These are phyloP conservation scores for Pterocarpus macrocarpus DNA, from an alignment of 306 rosid species.

Conservation along the genomic window DNA sequence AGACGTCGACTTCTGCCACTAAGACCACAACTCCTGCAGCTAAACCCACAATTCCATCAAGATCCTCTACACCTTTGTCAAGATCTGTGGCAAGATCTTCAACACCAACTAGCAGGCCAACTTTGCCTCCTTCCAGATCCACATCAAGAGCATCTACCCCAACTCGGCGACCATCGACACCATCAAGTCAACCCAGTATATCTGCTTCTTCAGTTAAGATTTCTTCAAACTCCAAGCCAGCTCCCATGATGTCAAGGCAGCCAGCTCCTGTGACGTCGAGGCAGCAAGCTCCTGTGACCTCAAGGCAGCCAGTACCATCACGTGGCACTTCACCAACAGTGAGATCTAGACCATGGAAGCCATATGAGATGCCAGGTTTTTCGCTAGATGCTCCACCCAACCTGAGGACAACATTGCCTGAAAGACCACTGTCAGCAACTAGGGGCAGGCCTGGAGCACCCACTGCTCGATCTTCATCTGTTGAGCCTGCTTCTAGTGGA, in stretches of 20 bases:
- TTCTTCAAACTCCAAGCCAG: constrained; percentile 70
- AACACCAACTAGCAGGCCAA: constrained; percentile 85
- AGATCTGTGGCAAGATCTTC: constrained; percentile 83
- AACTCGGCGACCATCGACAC: constrained; percentile 76
- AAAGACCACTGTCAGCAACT: constrained; percentile 82
- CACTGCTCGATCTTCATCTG: constrained; percentile 84
- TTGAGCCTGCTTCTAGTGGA: constrained; percentile 78
- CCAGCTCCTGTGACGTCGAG: constrained; percentile 58
- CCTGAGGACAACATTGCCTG: constrained; percentile 89
- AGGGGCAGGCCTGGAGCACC: constrained; percentile 99
- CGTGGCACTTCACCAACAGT: constrained; percentile 92
- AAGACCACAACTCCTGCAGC: constrained; percentile 59
- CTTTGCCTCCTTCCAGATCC: constrained; percentile 80
- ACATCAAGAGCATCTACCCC: constrained; percentile 91
- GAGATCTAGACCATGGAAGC: constrained; percentile 94
- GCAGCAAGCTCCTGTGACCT: constrained; percentile 56
- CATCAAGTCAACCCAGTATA: constrained; percentile 65
- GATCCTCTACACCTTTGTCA: constrained; percentile 89
- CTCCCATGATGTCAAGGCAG: constrained; percentile 61
- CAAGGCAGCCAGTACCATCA: constrained; percentile 70
- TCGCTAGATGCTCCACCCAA: constrained; percentile 94
- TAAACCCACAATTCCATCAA: constrained; percentile 64
- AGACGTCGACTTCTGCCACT: constrained; percentile 51
- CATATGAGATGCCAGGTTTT: constrained; percentile 94
- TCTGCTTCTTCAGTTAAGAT: constrained; percentile 64